Base-by-base conservation (phyloP, 73 alveolate genomes). In the Paramecium pentaurelia region DNA sequence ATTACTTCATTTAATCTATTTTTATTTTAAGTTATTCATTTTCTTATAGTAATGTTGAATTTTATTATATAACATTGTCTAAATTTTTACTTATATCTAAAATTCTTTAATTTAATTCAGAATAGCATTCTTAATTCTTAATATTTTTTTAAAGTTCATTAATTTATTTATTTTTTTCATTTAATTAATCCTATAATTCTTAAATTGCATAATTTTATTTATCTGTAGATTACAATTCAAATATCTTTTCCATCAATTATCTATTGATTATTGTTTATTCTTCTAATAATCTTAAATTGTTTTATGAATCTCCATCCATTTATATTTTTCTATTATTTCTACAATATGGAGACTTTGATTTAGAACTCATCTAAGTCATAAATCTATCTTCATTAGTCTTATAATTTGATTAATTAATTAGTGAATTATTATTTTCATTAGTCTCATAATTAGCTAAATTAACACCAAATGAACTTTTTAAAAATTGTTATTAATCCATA, bases 301-400 rank as follows among this genome's bases (percentile, higher is more conserved):
- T 64, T 64, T 64, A 64, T 64, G 42, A 45, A 45, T 80, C 75
- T 2, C 36, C 32, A 18, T 80, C 45, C 58, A 27, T 16, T 16
- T 36, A 30, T 45, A 20, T 80, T 20, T 45, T n/a, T 49, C 34
- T 14, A 40, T 60, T 75, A 22, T 75, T 32, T 37, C 58, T 27
- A 27, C 47, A 64, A 80, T 45, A 80, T 22, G 91, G 91, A 49
- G 91, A 80, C 51, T 80, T 80, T 42, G 91, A 80, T 80, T 80
- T 80, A 10, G 91, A 80, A 49, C 75, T 80, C 34, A 32, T 18
- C 12, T 42, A 25, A 14, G 91, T 80, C 12, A 27, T 16, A 16
- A n/a, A 44, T 49, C 91, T 42, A 27, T 80, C 91, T 28, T 80
- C 91, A 45, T 49, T 25, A 0, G 91, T 80, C 16, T 80, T 80